Conservation (phyloP, 2,329 filamentous ascomycete species). For the Epichloe gansuensis region DNA sequence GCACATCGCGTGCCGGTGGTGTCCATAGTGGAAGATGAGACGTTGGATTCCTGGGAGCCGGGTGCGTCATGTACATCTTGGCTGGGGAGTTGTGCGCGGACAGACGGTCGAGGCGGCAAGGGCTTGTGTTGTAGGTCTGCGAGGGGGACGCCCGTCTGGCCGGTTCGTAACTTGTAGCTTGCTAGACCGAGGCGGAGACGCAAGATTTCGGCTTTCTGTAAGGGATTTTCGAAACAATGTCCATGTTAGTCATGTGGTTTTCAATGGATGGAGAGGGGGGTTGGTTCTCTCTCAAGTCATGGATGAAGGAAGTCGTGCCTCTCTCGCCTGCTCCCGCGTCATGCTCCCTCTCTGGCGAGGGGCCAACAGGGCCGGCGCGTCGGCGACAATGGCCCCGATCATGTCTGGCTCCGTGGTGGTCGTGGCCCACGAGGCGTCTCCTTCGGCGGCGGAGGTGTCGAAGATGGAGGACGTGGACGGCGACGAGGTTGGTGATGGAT, state of each 20-base stretch:
- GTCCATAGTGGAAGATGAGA: not conserved
- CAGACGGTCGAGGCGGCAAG: slow-evolving; percentile 12
- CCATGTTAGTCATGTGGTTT: slow-evolving; percentile 5
- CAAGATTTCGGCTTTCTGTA: slow-evolving; percentile 50
- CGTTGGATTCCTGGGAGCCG: not conserved
- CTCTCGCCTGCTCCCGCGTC: slow-evolving; percentile 40
- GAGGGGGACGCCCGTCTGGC: slow-evolving; percentile 55
- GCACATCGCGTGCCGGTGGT: not conserved
- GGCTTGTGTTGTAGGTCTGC: slow-evolving; percentile 38
- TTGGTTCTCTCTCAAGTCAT: too few relatives aligned
- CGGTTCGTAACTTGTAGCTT: slow-evolving; percentile 62
- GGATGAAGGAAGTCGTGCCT: slow-evolving; percentile 22
- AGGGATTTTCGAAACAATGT: not conserved
- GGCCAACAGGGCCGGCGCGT: slow-evolving; percentile 1
- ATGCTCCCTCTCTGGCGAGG: slow-evolving; percentile 13
- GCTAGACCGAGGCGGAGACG: slow-evolving; percentile 57
- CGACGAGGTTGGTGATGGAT: slow-evolving; percentile 18
- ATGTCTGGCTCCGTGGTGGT: slow-evolving; percentile 36
- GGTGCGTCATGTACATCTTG: not conserved
- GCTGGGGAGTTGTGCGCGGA: slow-evolving; percentile 14
- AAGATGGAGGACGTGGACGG: slow-evolving; percentile 37
- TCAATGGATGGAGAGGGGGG: not conserved
- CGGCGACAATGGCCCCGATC: slow-evolving; percentile 3
- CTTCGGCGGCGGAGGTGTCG: slow-evolving; percentile 33
- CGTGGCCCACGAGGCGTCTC: slow-evolving; percentile 36